Percentiles rank a stretch among this genome's conserved stretches.
Conservation (phyloP, 2,329 filamentous ascomycete genomes). For the Mycocentrospora acerina region DNA sequence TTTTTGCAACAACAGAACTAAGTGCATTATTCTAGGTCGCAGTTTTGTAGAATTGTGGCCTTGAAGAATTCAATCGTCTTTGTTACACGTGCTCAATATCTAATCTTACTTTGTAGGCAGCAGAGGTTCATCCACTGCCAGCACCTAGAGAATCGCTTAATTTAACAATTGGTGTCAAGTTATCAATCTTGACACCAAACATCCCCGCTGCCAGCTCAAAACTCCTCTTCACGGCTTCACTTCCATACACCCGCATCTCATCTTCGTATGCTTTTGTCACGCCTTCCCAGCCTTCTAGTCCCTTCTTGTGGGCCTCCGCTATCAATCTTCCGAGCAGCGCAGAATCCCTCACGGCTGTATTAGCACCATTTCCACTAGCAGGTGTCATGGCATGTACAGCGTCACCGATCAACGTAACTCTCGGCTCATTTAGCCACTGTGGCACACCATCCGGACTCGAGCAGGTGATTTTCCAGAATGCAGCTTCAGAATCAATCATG, state of each 20-base stretch:
- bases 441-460: constrained; percentile 62
- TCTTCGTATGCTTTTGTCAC: constrained; percentile 43
- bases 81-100: too few relatives aligned
- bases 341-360: constrained; percentile 48
- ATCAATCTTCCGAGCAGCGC: constrained; percentile 44
- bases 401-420: constrained; percentile 51
- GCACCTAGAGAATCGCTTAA: too few relatives aligned
- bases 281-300: constrained; percentile 28
- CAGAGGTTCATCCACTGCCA: too few relatives aligned
- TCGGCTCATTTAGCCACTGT: constrained; percentile 59
- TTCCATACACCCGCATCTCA: constrained; percentile 40
- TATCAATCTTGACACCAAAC: constrained; percentile 22
- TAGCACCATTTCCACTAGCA: constrained; percentile 49
- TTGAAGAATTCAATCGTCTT: too few relatives aligned
- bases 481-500: constrained; percentile 59
- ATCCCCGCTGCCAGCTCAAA: constrained; percentile 43
- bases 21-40: too few relatives aligned
- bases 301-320: constrained; percentile 26
- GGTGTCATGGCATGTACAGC: constrained; percentile 51
- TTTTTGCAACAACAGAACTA: too few relatives aligned
- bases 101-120: too few relatives aligned
- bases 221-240: constrained; percentile 51
- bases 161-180: constrained; percentile 11
- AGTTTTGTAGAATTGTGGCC: too few relatives aligned
- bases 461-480: constrained; percentile 69